Percentiles rank a stretch among this genome's conserved stretches.
These are phyloP conservation scores for Pulveroboletus sp. DNA, from an alignment of 1,284 basidiomycete species.

Conservation along the genomic window DNA sequence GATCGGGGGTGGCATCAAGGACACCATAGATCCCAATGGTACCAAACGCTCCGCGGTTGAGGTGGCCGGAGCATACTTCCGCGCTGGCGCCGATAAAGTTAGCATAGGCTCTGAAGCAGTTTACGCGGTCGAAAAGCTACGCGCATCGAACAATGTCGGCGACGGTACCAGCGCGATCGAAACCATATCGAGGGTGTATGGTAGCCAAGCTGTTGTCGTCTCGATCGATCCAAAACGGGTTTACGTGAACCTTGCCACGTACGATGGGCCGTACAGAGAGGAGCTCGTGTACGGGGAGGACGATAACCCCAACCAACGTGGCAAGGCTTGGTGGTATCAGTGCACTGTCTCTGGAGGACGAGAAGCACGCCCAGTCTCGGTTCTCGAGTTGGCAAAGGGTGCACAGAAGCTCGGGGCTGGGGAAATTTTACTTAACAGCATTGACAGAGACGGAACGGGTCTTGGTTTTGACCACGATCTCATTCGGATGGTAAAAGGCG, in stretches of 20 bases:
- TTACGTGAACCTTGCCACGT: constrained; percentile 72
- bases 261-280: constrained; percentile 67
- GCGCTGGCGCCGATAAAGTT: constrained; percentile 97
- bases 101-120: constrained; percentile 97
- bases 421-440: constrained; percentile 94
- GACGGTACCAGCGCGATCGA: constrained; percentile 90
- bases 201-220: constrained; percentile 97
- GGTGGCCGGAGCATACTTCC: constrained; percentile 95
- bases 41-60: constrained; percentile 85
- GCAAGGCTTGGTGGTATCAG: constrained; percentile 97
- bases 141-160: constrained; percentile 49
- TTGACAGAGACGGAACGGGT: constrained; percentile 95
- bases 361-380: constrained; percentile 86
- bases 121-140: constrained; percentile 85
- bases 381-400: constrained; percentile 87
- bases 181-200: constrained; percentile 88
- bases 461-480: constrained; percentile 91
- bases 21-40: constrained; percentile 94
- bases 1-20: constrained; percentile 98
- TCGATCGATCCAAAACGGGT: constrained; percentile 93
- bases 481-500: constrained; percentile 72
- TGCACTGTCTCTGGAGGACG: constrained; percentile 96
- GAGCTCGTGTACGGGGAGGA: constrained; percentile 65
- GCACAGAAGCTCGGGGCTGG: constrained; percentile 92
- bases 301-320: constrained; percentile 56